Evolutionary conservation across 1,284 basidiomycete species (phyloP), one percentile per base, ranked within the genome.

Genomic region (Moesziomyces sp.): DNA sequence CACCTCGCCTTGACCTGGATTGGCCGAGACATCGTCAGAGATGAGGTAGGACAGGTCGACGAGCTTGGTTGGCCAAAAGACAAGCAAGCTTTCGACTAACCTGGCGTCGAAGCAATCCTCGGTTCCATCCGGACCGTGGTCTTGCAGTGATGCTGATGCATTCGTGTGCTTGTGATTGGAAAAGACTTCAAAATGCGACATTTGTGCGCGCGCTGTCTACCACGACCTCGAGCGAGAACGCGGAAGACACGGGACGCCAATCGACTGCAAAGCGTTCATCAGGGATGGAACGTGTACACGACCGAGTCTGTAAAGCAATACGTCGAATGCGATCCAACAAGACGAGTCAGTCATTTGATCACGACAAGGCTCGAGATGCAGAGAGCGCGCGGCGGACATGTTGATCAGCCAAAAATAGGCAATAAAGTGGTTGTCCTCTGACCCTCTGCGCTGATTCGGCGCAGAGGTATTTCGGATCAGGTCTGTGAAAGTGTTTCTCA

Each of bases 401-500:
- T 30, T 50, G 49, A 60, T 73, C 70, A 73, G 70, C 64, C 56
- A 63, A 73, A 66, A 58, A 60, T 52, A 64, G 70, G 70, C 70
- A 73, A 73, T 73, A 63, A 58, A 63, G 52, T 67, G 63, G 56
- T 73, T 73, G 63, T 73, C 70, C 70, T 73, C 70, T 63, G 63
- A 73, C 70, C 64, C 70, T 62, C 62, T 54, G 40, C 45, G 58
- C 54, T 66, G 69, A 72, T 72, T 72, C 63, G 59, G 55, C 52
- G 10, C 40, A 60, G 52, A 62, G 64, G 46, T 68, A 45, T 68
- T 55, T 74, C 71, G 71, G 71, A 74, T 74, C 71, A 74, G 71
- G 71, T 74, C 71, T 74, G 71, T 74, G 71, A 68, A 68, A 69
- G 57, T 68, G 44, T 50, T 59, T 73, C 16, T 74, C 71, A 74